Conservation (phyloP, 2,329 filamentous ascomycete species). For the Onygena corvina region DNA sequence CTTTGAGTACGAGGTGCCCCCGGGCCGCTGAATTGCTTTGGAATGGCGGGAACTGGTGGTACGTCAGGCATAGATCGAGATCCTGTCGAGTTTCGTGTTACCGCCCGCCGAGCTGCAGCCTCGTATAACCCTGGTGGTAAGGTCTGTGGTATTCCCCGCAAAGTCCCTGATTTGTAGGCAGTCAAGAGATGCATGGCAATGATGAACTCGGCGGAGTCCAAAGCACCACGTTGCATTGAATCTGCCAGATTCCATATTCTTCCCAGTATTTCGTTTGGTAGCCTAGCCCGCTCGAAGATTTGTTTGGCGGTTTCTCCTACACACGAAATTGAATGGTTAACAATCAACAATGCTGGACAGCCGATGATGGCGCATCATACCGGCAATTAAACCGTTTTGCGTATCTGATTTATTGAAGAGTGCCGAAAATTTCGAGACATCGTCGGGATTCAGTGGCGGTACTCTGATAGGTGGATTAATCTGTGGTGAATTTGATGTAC, state of each 20-base stretch:
- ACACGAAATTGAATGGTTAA: conserved; percentile 12
- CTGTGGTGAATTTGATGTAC: conserved; percentile 45
- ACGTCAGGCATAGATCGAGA: conserved; percentile 38
- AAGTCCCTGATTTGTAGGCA: conserved; percentile 71
- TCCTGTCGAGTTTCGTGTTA: conserved; percentile 41
- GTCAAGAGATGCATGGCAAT: conserved; percentile 96
- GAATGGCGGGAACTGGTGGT: conserved; percentile 55
- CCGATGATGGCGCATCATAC: conserved; percentile 25
- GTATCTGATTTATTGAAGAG: conserved; percentile 83
- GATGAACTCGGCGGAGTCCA: conserved; percentile 84
- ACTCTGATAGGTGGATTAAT: conserved; percentile 60
- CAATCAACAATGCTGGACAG: not conserved
- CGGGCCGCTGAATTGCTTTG: conserved; percentile 67
- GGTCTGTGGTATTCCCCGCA: conserved; percentile 66
- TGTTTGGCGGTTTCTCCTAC: conserved; percentile 72
- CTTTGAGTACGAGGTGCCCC: conserved; percentile 48
- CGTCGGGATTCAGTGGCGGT: conserved; percentile 75
- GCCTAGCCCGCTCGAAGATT: conserved; percentile 85
- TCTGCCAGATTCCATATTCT: conserved; percentile 93
- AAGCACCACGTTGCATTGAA: conserved; percentile 76
- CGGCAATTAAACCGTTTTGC: conserved; percentile 62
- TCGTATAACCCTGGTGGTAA: conserved; percentile 82
- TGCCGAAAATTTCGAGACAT: conserved; percentile 76
- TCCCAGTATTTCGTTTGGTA: conserved; percentile 84
- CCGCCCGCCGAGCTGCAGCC: conserved; percentile 62